A percentile compares a stretch with the other conserved stretches of the same genome.
phyloP scores from a whole-genome alignment of 495 filamentous ascomycete species.

The Cercophora samala region DNA sequence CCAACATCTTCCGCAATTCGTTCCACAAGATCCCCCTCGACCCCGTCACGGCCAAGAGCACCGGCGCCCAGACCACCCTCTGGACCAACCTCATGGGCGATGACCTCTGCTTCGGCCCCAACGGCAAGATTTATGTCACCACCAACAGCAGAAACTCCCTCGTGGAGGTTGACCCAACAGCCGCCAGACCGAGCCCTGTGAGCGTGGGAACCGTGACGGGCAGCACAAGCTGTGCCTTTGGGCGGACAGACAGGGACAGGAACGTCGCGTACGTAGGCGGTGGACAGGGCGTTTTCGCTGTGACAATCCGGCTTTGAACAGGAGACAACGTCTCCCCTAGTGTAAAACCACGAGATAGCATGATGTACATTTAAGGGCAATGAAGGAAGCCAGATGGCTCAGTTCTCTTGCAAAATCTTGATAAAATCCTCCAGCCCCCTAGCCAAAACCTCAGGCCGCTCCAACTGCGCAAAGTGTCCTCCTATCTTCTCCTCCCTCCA shows the following conservation, averaged over 20 bases:
- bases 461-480: conserved; percentile 61
- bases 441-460: conserved; percentile 51
- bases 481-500: conserved; percentile 44
- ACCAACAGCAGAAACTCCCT: conserved; percentile 39
- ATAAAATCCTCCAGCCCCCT: conserved; percentile 55
- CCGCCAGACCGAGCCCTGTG: conserved; percentile 27
- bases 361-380: background rate
- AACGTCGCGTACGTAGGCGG: conserved; percentile 39
- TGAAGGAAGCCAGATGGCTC: background rate
- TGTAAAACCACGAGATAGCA: background rate
- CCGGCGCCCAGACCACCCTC: conserved; percentile 33
- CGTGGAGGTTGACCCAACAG: conserved; percentile 38
- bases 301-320: conserved; percentile 27
- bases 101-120: conserved; percentile 41
- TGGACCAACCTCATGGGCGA: conserved; percentile 44
- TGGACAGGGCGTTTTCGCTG: conserved; percentile 32
- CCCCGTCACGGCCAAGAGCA: conserved; percentile 36
- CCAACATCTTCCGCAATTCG: conserved; percentile 45
- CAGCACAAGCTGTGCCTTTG: conserved; percentile 38
- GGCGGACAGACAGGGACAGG: conserved; percentile 39
- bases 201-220: conserved; percentile 34
- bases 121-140: conserved; percentile 40
- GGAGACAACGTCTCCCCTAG: background rate
- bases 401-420: background rate
- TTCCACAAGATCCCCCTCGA: conserved; percentile 42